Evolutionary conservation across 1,284 basidiomycete species (phyloP).

Genomic region (Ganoderma leucocontextum): DNA sequence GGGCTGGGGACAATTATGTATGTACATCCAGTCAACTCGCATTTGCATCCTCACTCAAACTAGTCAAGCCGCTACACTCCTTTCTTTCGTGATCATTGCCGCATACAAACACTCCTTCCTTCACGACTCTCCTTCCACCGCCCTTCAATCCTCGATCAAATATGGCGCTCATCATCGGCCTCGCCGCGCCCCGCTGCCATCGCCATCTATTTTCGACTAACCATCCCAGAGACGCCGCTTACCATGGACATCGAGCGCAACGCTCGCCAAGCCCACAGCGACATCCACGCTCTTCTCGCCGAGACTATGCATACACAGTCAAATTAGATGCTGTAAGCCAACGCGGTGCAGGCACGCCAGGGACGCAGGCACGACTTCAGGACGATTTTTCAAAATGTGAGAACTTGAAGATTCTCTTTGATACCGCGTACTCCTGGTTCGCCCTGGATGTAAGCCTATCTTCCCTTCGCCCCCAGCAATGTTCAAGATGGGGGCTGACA

Average conservation of each 20-base stretch:
- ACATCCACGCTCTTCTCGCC: conserved; percentile 72
- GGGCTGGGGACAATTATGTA: conserved; percentile 75
- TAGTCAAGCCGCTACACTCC: conserved; percentile 65
- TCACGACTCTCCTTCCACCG: conserved; percentile 48
- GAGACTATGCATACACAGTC: conserved; percentile 54
- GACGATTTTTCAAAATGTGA: conserved; percentile 67
- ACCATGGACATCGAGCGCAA: conserved; percentile 92
- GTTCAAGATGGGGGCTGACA: conserved; percentile 19
- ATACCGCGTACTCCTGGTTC: conserved; percentile 78
- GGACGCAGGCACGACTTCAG: conserved; percentile 70
- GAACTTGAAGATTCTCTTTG: conserved; percentile 73
- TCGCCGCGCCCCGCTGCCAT: conserved; percentile 70
- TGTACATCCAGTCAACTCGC: conserved; percentile 39
- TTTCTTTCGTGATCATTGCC: conserved; percentile 71
- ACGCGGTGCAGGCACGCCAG: conserved; percentile 69
- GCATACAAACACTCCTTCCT: conserved; percentile 76
- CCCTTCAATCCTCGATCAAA: conserved; percentile 62
- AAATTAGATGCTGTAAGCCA: conserved; percentile 67
- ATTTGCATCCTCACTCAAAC: conserved; percentile 20
- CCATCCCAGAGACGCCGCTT: conserved; percentile 83
- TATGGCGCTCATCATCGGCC: conserved; percentile 78
- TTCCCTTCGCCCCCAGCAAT: background rate
- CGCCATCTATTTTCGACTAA: conserved; percentile 81
- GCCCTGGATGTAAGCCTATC: conserved; percentile 65
- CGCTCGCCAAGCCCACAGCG: conserved; percentile 73